Base-by-base conservation (phyloP, 345 rosid species). In the Heritiera littoralis region DNA sequence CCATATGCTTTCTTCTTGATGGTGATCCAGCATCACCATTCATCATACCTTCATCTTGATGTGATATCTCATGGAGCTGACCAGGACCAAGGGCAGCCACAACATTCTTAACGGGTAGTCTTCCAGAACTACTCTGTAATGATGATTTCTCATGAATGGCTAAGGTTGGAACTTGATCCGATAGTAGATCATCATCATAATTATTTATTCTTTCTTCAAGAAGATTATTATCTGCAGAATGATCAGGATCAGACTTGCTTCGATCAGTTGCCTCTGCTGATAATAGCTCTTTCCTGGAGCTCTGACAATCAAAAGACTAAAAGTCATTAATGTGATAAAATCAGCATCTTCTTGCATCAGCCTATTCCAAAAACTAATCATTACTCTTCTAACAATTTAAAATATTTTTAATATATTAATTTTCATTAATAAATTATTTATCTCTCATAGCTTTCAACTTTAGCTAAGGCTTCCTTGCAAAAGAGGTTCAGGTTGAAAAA, bases 151-250 rank as follows among this genome's bases (percentile, higher is more conserved):
- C 97, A 66, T 83, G 89, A 80, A 89, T 87, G 64, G 97, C 87
- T 64, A 87, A 84, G 81, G 97, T 89, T 74, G 94, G 98, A 87
- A 90, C 95, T 89, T 89, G 93, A 87, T 92, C 96, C 77, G 97
- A 86, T 56, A 70, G 83, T 79, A 84, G 77, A 83, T 88, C 90
- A 79, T 91, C 92, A 11, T 90, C 95, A 73, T 81, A 75, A 84
- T 88, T 83, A 81, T 85, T 89, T 49, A 51, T 81, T 86, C 75
- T 85, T 81, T 83, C 92, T 48, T 85, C 92, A 69, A 80, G 38
- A 35, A 35, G 82, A 82, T 80, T 87, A 84, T 54, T 77, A 76
- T 83, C 81, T 59, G 86, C 84, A 75, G 89, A 83, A 76, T 81
- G 82, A 74, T 85, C 87, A 68, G 85, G 80, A 68, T 86, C 89